Evolutionary conservation across 176 grass and related monocot genomes (phyloP), one percentile per base, ranked within the genome.

Genomic region (Musa troglodytarum): DNA sequence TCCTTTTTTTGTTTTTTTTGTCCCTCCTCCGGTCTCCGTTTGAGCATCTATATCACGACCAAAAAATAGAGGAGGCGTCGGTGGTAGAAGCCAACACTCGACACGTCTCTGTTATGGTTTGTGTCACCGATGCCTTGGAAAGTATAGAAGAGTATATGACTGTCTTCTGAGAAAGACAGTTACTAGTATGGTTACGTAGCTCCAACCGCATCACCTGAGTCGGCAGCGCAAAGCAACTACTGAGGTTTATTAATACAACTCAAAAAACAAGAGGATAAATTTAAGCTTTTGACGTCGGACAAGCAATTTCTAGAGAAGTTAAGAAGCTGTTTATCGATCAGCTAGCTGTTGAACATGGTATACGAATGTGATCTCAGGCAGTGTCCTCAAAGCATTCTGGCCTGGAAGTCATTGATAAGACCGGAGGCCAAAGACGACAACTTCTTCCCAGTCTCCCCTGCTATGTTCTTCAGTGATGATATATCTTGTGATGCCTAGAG

Each of bases 401-500:
- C 86, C 66, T 96, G 93, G 85, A 98, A 84, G 76, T 98, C 94
- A 34, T 87, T 91, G 52, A 98, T 87, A 73, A 98, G 79, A 72
- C 80, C 88, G 53, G 94, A 98, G 22, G 94, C 94, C 72, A 98
- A 66, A 49, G 90, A 91, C 16, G 90, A 89, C 88, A 98, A 74
- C 55, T 83, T 98, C 59, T 91, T 98, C 63, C 94, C 84, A 0
- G 94, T 98, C 80, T 98, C 90, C 24, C 90, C 94, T 14, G 94
- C 94, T 77, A 98, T 93, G 78, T 83, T 91, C 84, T 87, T 98
- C 61, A 98, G 81, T 19, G 90, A 98, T 50, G 90, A 91, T 70
- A 98, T 81, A 79, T 98, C 94, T 77, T 98, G 94, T 54, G 90
- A 82, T 50, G 94, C 90, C 94, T 98, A 76, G 15, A n/a, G 13